Percentiles rank a stretch among this genome's conserved stretches.
Evolutionary conservation across 495 filamentous ascomycete species (phyloP).

Genomic region (Talaromyces wortmannii): DNA sequence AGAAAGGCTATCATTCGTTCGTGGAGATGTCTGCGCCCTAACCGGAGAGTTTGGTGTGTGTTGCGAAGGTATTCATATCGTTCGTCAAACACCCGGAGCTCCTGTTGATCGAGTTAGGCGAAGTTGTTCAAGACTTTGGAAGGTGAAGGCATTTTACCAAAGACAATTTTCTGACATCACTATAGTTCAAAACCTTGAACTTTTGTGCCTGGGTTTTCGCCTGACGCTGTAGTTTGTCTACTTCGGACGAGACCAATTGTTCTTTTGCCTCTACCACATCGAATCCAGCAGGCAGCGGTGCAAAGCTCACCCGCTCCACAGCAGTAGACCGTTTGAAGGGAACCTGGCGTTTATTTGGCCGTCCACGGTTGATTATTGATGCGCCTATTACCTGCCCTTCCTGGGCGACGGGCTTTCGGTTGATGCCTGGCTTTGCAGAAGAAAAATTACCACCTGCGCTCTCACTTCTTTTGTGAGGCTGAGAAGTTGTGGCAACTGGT

Average conservation of each 20-base stretch:
- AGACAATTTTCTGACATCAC: constrained; percentile 60
- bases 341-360: constrained; percentile 39
- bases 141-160: constrained; percentile 32
- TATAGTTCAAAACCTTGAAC: constrained; percentile 60
- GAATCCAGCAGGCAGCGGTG: constrained; percentile 51
- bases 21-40: constrained; percentile 62
- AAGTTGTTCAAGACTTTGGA: neutral
- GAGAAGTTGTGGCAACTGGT: neutral
- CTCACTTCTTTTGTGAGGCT: constrained; percentile 5
- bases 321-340: constrained; percentile 17
- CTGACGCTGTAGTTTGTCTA: constrained; percentile 50
- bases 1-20: constrained; percentile 62
- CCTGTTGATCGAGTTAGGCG: constrained; percentile 24
- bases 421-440: neutral
- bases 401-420: neutral
- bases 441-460: constrained; percentile 24
- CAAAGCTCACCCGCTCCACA: constrained; percentile 42
- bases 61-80: constrained; percentile 65
- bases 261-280: constrained; percentile 42
- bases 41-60: constrained; percentile 60
- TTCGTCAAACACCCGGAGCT: constrained; percentile 63
- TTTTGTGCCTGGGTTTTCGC: constrained; percentile 55
- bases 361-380: constrained; percentile 53
- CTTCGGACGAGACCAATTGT: constrained; percentile 40
- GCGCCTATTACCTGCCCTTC: constrained; percentile 43